A percentile compares a stretch with the other conserved stretches of the same genome.
Conservation (phyloP, 148 eudicot species). For the Nyssa sinensis region DNA sequence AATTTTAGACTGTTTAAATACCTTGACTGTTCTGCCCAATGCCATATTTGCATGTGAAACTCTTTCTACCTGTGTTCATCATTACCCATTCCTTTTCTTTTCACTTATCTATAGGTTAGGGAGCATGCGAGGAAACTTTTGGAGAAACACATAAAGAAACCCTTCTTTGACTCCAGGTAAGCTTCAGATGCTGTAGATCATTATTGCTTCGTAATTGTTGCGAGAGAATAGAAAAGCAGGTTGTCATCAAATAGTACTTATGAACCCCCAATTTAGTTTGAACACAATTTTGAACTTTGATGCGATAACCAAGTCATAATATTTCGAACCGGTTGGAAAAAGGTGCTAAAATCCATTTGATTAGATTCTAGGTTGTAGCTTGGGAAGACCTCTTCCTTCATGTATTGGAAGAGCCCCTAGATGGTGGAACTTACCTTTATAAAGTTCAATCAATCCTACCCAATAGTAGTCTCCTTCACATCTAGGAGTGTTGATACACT, state of each 20-base stretch:
- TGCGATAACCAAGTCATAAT: no score
- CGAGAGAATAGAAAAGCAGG: background rate
- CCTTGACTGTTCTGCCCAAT: background rate
- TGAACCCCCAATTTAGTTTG: no score
- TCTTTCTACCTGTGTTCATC: background rate
- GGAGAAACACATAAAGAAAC: conserved; percentile 85
- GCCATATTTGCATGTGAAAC: background rate
- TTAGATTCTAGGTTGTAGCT: background rate
- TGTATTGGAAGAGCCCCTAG: background rate
- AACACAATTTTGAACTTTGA: background rate
- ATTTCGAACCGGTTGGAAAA: background rate
- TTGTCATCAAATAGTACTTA: no score
- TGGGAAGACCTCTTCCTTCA: background rate
- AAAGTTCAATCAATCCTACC: no score
- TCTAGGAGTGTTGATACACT: no score
- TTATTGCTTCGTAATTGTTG: background rate
- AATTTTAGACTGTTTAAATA: background rate
- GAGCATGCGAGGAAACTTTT: conserved; percentile 94
- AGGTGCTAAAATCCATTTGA: background rate
- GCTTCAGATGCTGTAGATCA: background rate
- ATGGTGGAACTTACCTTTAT: no score
- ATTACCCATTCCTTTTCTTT: conserved; percentile 6
- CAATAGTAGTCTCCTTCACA: no score
- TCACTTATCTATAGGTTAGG: conserved; percentile 59
- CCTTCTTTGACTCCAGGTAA: conserved; percentile 86